These are phyloP conservation scores for Chaetomium sp. DNA, from an alignment of 2,329 filamentous ascomycete genomes.

Conservation along the genomic window DNA sequence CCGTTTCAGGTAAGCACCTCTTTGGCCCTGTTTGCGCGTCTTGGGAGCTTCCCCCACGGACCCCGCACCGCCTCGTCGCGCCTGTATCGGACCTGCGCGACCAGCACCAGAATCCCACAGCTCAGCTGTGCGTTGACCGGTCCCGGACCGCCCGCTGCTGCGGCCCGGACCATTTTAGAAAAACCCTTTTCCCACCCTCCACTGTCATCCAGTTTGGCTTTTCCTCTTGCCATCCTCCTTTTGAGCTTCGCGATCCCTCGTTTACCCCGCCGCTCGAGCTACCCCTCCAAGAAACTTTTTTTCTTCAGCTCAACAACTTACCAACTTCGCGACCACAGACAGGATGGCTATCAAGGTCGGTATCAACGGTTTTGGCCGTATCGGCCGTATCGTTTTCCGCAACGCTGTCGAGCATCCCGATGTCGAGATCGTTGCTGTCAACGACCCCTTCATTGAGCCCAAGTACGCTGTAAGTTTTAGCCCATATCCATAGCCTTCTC, in stretches of 20 bases:
- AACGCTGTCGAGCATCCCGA: conserved; percentile 88
- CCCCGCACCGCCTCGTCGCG: conserved; percentile 22
- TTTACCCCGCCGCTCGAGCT: conserved; percentile 8
- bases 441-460: conserved; percentile 98
- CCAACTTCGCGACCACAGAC: conserved; percentile 22
- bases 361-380: conserved; percentile 99
- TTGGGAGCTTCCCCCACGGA: conserved; percentile 9
- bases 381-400: conserved; percentile 98
- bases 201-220: neutral
- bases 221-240: neutral
- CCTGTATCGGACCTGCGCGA: conserved; percentile 24
- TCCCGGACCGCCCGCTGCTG: conserved; percentile 10
- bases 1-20: conserved; percentile 17
- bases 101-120: conserved; percentile 11
- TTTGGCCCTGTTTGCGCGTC: too few relatives aligned
- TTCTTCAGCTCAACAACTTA: conserved; percentile 1
- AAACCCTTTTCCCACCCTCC: conserved; percentile 8
- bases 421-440: conserved; percentile 91
- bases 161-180: conserved; percentile 18
- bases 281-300: neutral
- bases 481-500: too few relatives aligned
- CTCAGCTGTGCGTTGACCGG: conserved; percentile 11
- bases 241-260: neutral
- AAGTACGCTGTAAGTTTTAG: conserved; percentile 83
- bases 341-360: conserved; percentile 68